Base-by-base conservation (phyloP, 768 basidiomycete species). In the Mycena filopes region DNA sequence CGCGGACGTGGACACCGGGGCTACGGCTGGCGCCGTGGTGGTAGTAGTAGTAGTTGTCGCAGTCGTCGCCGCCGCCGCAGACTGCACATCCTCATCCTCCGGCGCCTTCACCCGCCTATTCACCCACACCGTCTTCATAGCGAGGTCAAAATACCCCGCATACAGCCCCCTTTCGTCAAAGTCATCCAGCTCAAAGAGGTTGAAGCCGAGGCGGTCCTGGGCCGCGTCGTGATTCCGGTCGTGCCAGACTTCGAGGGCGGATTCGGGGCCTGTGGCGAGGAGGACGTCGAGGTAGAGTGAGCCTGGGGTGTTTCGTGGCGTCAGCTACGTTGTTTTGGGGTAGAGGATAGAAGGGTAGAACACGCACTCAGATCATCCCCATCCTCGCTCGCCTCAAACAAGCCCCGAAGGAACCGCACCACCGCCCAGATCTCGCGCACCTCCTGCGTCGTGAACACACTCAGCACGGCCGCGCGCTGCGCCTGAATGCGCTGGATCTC, bases 381-480 rank as follows among this genome's bases (percentile, higher is more conserved):
- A 18, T 33, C 33, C 13, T 33, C 40, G 10, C 20, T 25, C 26
- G 28, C 50, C 21, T 38, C 31, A 5, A 38, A 23, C 26, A 54
- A 12, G 10, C 45, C 51, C 8, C 53, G 51, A n/a, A 62, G 38
- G 43, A 62, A 62, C 23, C 23, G 51, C 36, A 54, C 40, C 2
- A 46, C 55, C 4, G 63, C 40, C 12, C 33, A 40, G 1, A 65
- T 16, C 43, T 65, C 38, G 16, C 25, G 55, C 9, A 58, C 55
- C 41, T 65, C 63, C 23, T 58, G 41, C 12, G 49, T 57, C 10
- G 55, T 28, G 20, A 58, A 65, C 26, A 36, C 63, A 9, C 43
- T 43, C 3, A 65, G 56, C 25, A 58, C 48, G 23, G 55, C 63
- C 0, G 63, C 51, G 28, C 56, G 63, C 28, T 65, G 56, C 7